phyloP scores from a whole-genome alignment of 2,329 filamentous ascomycete genomes.

The Fusarium clavum region DNA sequence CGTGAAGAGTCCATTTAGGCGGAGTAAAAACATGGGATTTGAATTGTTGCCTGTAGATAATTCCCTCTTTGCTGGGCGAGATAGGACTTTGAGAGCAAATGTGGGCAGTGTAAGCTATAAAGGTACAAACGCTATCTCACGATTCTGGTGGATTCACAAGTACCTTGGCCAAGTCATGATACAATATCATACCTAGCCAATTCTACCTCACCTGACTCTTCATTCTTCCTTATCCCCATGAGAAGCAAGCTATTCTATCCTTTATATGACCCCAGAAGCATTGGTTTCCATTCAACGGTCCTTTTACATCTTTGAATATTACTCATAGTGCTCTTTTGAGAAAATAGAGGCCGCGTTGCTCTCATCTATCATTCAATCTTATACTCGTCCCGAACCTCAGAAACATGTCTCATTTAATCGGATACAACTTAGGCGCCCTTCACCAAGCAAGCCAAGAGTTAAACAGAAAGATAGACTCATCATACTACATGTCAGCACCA shows the following conservation, averaged over 20 bases:
- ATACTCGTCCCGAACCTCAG: not conserved
- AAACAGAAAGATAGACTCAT: constrained; percentile 1
- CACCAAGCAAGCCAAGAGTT: constrained; percentile 9
- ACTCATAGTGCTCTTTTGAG: not conserved
- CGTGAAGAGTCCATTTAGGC: constrained; percentile 9
- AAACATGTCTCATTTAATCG: constrained; percentile 36
- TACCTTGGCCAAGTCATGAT: constrained; percentile 8
- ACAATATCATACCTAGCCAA: not conserved
- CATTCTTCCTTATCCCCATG: not conserved
- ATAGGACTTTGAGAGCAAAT: not conserved
- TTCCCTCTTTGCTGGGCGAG: constrained; percentile 4
- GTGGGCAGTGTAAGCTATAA: not conserved
- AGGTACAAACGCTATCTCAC: not conserved
- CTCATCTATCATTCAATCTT: not conserved
- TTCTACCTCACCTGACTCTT: constrained; percentile 19
- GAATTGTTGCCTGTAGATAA: constrained; percentile 15
- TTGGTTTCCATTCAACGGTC: too few relatives aligned
- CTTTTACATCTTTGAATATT: not conserved
- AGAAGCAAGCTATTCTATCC: not conserved
- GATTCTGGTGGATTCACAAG: not conserved
- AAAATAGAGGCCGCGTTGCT: not conserved
- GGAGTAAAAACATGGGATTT: not conserved
- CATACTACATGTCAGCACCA: constrained; percentile 12
- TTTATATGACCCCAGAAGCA: not conserved
- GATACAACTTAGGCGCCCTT: constrained; percentile 19